Base-by-base conservation (phyloP, 2,329 filamentous ascomycete species). In the Byssothecium circinans region DNA sequence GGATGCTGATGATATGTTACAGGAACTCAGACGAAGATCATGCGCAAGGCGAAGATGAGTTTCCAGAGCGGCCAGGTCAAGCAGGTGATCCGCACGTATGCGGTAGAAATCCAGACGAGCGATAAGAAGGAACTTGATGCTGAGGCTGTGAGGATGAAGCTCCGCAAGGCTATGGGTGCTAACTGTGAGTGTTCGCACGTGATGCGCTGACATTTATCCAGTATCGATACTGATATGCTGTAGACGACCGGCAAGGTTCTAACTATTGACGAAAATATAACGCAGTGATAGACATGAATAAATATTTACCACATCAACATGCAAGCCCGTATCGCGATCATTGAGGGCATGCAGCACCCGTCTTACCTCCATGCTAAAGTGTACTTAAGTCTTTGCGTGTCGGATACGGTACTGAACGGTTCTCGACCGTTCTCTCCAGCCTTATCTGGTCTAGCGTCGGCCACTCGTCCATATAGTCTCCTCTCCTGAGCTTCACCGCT, bases 1-100 rank as follows among this genome's bases (percentile, higher is more conserved):
- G 23, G 23, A 32, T 8, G 29, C 29, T 32, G 29, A 32, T 7
- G 4, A 4, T 32, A 4, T n/a, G 6, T 5, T 32, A 12, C 41
- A 70, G 67, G 67, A 1, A 63, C 64, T 10, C 67, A 72, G 50
- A 84, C 83, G 1, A 82, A 81, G 70, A 79, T 87, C 48, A 87
- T 88, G 85, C 79, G 84, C 57, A 86, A 86, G 69, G 85, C 84
- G 8, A 78, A 84, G 56, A 84, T 86, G 54, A 82, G 80, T 63
- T 82, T 87, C 65, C 84, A 87, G 77, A 81, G 79, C 65, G 83
- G 81, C 44, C 79, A 79, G 51, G 84, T 88, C 53, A 87, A 86
- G 77, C 75, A 74, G 59, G 79, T 81, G 7, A 74, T 88, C 53
- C 67, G 74, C n/a, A 84, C 86, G 64, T 82, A 86, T 66, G 84